A percentile compares a stretch with the other conserved stretches of the same genome.
These are phyloP conservation scores for Balansia obtecta DNA, from an alignment of 2,329 filamentous ascomycete genomes.

Conservation along the genomic window DNA sequence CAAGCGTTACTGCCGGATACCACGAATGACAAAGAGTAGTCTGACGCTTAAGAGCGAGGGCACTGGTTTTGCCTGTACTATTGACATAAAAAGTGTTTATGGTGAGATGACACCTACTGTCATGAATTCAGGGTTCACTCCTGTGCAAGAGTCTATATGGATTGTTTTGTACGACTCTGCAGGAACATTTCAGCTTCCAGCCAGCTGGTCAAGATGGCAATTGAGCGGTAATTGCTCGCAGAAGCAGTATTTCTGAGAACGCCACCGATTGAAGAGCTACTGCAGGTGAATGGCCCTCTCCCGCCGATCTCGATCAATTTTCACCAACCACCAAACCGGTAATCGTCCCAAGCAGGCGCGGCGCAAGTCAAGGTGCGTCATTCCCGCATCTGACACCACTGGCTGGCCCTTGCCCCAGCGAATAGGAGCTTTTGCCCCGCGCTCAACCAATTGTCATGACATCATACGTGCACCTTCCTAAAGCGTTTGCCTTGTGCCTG, in stretches of 20 bases:
- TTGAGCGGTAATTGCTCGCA: too few species aligned
- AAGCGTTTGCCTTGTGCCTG: background rate
- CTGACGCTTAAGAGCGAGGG: background rate
- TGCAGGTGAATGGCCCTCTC: background rate
- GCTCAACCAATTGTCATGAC: conserved; percentile 6
- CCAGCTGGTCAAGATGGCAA: too few species aligned
- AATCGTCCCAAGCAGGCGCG: background rate
- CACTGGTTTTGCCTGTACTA: background rate
- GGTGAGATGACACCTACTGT: background rate
- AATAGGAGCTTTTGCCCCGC: conserved; percentile 9
- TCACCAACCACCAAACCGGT: background rate
- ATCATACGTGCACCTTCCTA: conserved; percentile 4
- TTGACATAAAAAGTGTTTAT: background rate
- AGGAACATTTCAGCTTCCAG: background rate
- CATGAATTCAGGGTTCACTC: background rate
- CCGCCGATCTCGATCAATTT: background rate
- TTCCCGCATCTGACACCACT: background rate
- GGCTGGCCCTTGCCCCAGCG: background rate
- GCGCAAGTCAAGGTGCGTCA: conserved; percentile 1
- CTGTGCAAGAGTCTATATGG: too few species aligned
- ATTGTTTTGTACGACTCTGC: background rate
- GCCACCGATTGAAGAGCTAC: background rate
- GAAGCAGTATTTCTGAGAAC: background rate
- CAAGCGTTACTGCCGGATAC: background rate
- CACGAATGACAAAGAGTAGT: background rate